These are phyloP conservation scores for Lactarius sanguifluus DNA, from an alignment of 768 basidiomycete genomes.

Conservation along the genomic window DNA sequence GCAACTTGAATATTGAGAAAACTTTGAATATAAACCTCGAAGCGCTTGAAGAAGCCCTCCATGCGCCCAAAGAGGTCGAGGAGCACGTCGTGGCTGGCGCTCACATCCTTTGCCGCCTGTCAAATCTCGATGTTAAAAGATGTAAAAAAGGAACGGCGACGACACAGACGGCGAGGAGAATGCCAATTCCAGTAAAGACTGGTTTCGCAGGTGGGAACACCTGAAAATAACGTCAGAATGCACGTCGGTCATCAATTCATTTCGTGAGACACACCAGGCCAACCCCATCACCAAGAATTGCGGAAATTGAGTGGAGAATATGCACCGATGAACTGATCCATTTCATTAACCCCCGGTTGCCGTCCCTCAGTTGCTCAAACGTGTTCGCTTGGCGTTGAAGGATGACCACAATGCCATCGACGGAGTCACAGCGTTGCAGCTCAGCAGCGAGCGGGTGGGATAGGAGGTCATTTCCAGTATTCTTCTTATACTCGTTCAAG, in stretches of 20 bases:
- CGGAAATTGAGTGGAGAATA: neutral
- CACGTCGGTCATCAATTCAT: too few relatives aligned
- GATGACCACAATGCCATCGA: neutral
- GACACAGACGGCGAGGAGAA: neutral
- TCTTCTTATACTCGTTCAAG: neutral
- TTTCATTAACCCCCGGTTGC: neutral
- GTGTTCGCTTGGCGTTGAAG: neutral
- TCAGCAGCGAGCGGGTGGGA: neutral
- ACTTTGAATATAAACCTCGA: neutral
- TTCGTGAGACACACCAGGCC: neutral
- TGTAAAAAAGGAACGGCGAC: too few relatives aligned
- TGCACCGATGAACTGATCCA: neutral
- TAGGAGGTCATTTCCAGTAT: neutral
- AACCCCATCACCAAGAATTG: neutral
- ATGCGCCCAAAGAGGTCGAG: neutral
- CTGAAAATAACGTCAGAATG: neutral
- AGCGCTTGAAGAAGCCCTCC: neutral
- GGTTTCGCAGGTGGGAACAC: constrained; percentile 5
- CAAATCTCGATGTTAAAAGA: neutral
- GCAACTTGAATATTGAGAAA: neutral
- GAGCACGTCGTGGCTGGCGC: neutral
- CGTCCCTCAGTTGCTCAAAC: neutral
- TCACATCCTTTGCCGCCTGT: neutral
- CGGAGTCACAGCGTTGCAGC: neutral
- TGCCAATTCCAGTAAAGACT: neutral